Base-by-base conservation (phyloP, 805 yeast species). In the Nematodospora valgi region DNA sequence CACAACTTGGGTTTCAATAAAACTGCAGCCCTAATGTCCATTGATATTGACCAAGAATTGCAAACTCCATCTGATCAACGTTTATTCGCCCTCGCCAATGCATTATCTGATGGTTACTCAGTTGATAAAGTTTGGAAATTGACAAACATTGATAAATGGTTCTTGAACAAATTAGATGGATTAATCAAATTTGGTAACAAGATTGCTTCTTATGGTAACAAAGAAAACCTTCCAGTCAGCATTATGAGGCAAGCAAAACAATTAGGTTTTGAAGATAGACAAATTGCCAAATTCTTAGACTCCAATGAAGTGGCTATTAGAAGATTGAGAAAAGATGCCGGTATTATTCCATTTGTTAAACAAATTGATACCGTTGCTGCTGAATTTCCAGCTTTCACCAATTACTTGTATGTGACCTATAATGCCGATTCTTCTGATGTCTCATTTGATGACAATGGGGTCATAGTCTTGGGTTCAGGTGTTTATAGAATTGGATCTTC, bases 311-410 rank as follows among this genome's bases (percentile, higher is more conserved):
- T 89, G 40, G 94, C 95, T 38, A 80, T 93, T 45, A 80, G 98
- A 65, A 77, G 91, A 61, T 66, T 83, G 54, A 82, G 98, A 70
- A 80, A 82, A 52, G 95, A 86, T 51, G 78, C 78, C 38, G 95
- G 94, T 37, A 77, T 91, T 46, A 68, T 80, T 41, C 98, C 98
- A 48, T 86, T 84, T 58, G 97, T 88, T 43, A 91, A 91, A 64
- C 96, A 89, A 64, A 93, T 91, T 54, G 98, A 91, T 71, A 91
- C 98, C 19, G 95, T 91, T 48, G 98, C 98, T 34, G 98, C 98
- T 34, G 98, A 91, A 67, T 93, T 91, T 78, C 98, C 98, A 34
- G 96, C 97, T 32, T 75, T 62, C 68, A 91, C 98, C 51, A 91
- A 91, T 71, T 91, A 91, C 67, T 72, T 91, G 63, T 91, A 93